A percentile compares a stretch with the other conserved stretches of the same genome.
Evolutionary conservation across 2,329 filamentous ascomycete genomes (phyloP).

Genomic region (Exophiala phaeomuriformis): DNA sequence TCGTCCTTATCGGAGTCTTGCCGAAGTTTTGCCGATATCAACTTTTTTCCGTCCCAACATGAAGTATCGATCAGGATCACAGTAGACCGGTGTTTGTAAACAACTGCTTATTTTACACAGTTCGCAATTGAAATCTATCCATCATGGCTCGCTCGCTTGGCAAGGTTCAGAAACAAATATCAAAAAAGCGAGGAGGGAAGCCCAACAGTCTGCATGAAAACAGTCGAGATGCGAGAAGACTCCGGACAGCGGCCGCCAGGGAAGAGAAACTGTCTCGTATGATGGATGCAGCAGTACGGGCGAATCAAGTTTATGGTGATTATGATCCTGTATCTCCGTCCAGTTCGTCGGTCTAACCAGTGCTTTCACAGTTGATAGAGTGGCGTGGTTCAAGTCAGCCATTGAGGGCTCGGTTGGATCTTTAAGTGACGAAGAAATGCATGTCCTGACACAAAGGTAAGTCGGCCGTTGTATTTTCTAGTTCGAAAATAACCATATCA

Average conservation of each 20-base stretch:
- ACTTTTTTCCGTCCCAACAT: constrained; percentile 2
- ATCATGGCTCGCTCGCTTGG: constrained; percentile 67
- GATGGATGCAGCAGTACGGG: constrained; percentile 61
- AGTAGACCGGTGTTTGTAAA: too few species aligned
- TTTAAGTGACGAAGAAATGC: constrained; percentile 35
- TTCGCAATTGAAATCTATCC: too few species aligned
- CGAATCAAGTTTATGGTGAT: constrained; percentile 66
- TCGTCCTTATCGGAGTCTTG: not conserved
- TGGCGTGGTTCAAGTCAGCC: constrained; percentile 64
- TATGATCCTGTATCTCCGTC: constrained; percentile 10
- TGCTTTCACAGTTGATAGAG: constrained; percentile 52
- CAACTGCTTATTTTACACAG: too few species aligned
- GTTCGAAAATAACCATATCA: constrained; percentile 21
- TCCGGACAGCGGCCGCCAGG: constrained; percentile 70
- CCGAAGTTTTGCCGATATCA: constrained; percentile 17
- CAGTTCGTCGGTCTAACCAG: not conserved
- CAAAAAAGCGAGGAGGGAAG: constrained; percentile 73
- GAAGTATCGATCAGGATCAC: not conserved
- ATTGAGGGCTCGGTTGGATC: constrained; percentile 35
- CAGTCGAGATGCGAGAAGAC: constrained; percentile 73
- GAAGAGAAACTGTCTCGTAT: constrained; percentile 76
- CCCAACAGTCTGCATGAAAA: constrained; percentile 75
- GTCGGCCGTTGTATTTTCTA: not conserved
- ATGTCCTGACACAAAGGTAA: constrained; percentile 54
- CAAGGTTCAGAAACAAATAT: constrained; percentile 83